These are phyloP conservation scores for Aulographum hederae DNA, from an alignment of 2,329 filamentous ascomycete species.

Conservation along the genomic window DNA sequence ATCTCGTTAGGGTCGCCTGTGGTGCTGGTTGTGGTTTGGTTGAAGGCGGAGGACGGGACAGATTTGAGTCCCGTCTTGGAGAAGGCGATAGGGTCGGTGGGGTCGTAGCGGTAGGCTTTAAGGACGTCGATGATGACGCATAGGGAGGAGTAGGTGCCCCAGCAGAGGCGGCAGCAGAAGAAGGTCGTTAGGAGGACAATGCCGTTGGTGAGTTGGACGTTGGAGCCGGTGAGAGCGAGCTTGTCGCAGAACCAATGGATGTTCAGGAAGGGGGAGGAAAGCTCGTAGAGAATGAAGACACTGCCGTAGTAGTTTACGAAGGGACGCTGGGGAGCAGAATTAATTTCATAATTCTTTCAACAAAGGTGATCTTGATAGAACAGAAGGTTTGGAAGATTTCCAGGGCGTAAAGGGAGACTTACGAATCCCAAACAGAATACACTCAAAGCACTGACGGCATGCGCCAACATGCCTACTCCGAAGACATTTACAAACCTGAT, in stretches of 20 bases:
- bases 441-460: slow-evolving; percentile 53
- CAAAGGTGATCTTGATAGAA: neutral
- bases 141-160: slow-evolving; percentile 54
- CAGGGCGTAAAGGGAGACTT: too few species aligned
- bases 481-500: slow-evolving; percentile 51
- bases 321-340: slow-evolving; percentile 38
- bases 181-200: slow-evolving; percentile 20
- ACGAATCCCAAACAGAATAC: slow-evolving; percentile 70
- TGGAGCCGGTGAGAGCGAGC: slow-evolving; percentile 58
- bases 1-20: slow-evolving; percentile 9
- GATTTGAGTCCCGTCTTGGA: neutral
- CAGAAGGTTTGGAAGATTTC: neutral
- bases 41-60: neutral
- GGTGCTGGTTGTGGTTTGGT: slow-evolving; percentile 1
- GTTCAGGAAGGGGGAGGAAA: slow-evolving; percentile 71
- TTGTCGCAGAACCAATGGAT: slow-evolving; percentile 91
- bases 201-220: slow-evolving; percentile 31
- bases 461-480: slow-evolving; percentile 57
- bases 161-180: slow-evolving; percentile 31
- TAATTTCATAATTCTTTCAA: slow-evolving; percentile 6
- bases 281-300: slow-evolving; percentile 73
- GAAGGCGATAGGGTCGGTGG: too few species aligned
- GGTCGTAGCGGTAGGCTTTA: slow-evolving; percentile 38
- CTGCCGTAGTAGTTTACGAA: slow-evolving; percentile 71
- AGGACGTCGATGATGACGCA: slow-evolving; percentile 49